phyloP scores from a whole-genome alignment of 2,329 filamentous ascomycete genomes.

The Fusarium siculi region DNA sequence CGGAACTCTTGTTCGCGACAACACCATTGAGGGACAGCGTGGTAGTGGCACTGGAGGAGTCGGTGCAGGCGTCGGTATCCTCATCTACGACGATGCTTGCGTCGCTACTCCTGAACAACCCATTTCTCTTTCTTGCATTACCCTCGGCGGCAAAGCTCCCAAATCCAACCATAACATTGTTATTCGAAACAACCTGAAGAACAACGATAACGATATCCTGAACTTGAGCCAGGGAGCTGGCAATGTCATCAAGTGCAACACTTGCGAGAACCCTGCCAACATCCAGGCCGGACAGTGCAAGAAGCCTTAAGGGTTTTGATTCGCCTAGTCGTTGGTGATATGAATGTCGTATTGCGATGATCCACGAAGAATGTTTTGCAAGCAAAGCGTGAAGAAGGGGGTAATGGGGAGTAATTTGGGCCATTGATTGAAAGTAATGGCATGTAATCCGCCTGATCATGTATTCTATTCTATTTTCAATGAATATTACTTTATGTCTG shows the following conservation, averaged over 20 bases:
- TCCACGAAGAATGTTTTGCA: neutral
- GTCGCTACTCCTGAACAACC: neutral
- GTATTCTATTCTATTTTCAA: neutral
- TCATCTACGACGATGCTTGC: conserved; percentile 42
- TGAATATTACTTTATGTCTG: neutral
- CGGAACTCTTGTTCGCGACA: conserved; percentile 43
- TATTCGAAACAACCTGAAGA: conserved; percentile 43
- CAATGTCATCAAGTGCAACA: conserved; percentile 44
- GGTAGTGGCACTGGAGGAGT: conserved; percentile 19
- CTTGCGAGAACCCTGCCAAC: conserved; percentile 18
- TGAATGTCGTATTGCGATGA: too few species aligned
- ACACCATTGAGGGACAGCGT: conserved; percentile 43
- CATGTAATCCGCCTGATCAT: neutral
- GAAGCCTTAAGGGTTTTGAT: neutral
- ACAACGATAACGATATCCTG: conserved; percentile 44
- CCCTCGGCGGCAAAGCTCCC: conserved; percentile 7
- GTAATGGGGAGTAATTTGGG: fast-evolving
- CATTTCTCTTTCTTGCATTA: conserved; percentile 23
- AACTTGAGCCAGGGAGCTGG: conserved; percentile 23
- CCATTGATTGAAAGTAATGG: neutral
- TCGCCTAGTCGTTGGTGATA: neutral
- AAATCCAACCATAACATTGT: conserved; percentile 44
- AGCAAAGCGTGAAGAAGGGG: neutral
- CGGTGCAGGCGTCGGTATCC: conserved; percentile 39
- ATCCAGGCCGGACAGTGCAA: conserved; percentile 20